These are phyloP conservation scores for Neonectria hederae DNA, from an alignment of 2,329 filamentous ascomycete genomes.

Conservation along the genomic window DNA sequence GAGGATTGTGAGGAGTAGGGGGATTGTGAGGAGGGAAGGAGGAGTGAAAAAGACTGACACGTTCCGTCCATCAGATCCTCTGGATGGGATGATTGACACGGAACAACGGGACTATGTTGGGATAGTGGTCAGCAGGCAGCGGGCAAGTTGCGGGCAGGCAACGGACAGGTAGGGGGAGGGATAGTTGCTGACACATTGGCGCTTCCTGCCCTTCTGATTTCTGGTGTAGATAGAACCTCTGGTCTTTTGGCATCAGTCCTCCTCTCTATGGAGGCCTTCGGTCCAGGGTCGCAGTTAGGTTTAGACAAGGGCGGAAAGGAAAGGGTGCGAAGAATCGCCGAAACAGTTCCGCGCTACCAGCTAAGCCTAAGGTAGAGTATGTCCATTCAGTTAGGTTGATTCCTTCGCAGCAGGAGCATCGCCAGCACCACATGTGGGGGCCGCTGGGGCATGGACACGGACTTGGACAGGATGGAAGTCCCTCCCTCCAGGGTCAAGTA, in stretches of 20 bases:
- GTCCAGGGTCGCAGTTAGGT: background rate
- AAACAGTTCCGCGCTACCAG: background rate
- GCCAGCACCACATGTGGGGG: background rate
- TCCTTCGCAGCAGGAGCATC: background rate
- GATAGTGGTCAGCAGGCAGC: background rate
- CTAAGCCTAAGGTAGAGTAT: background rate
- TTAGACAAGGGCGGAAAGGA: slow-evolving; percentile 1
- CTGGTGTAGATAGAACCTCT: background rate
- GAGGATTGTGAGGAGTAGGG: background rate
- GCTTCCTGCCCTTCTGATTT: background rate
- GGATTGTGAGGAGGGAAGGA: too few relatives aligned
- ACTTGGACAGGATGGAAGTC: background rate
- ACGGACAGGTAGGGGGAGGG: background rate
- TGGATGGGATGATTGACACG: background rate
- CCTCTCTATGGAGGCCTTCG: background rate
- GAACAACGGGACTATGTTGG: background rate
- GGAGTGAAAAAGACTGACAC: background rate
- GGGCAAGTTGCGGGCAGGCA: background rate
- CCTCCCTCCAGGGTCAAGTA: background rate
- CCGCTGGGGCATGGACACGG: too few relatives aligned
- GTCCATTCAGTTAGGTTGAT: too few relatives aligned
- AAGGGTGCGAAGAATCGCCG: background rate
- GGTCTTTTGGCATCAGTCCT: background rate
- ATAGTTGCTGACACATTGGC: background rate
- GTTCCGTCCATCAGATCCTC: background rate